A percentile compares a stretch with the other conserved stretches of the same genome.
Evolutionary conservation across 1,284 basidiomycete genomes (phyloP).

Genomic region (Tilletiopsis washingtonensis): DNA sequence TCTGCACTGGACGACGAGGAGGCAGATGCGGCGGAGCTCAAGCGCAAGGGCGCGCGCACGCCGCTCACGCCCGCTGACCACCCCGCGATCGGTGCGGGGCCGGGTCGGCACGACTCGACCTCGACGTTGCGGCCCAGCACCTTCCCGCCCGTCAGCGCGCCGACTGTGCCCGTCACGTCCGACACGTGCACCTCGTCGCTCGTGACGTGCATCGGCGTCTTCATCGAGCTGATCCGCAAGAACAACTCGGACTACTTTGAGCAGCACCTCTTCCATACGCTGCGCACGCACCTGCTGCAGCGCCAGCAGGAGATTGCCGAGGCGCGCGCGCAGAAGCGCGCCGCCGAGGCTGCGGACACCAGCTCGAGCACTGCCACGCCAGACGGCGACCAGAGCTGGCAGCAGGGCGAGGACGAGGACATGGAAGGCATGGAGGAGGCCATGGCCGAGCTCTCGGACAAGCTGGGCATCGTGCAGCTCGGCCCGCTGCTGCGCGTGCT

Average conservation of each 20-base stretch:
- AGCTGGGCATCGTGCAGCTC: constrained; percentile 89
- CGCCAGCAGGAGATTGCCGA: constrained; percentile 62
- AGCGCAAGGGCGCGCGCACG: not conserved
- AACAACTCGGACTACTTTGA: constrained; percentile 99
- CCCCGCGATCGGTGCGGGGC: constrained; percentile 12
- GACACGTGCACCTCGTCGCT: constrained; percentile 80
- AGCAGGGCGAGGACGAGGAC: constrained; percentile 42
- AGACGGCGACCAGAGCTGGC: constrained; percentile 6
- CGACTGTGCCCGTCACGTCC: constrained; percentile 41
- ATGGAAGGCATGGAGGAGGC: constrained; percentile 60
- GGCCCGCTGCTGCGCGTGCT: constrained; percentile 74
- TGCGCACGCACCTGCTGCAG: constrained; percentile 80
- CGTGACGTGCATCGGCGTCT: constrained; percentile 75
- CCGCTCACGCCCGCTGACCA: constrained; percentile 12
- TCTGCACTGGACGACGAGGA: constrained; percentile 42
- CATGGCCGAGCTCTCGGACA: constrained; percentile 76
- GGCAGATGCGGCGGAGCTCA: constrained; percentile 28
- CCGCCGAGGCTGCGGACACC: constrained; percentile 2
- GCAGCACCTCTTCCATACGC: constrained; percentile 91
- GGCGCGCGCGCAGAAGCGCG: constrained; percentile 14
- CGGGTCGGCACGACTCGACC: constrained; percentile 31
- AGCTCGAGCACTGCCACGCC: constrained; percentile 6
- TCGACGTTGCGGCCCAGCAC: constrained; percentile 30
- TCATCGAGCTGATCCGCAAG: constrained; percentile 93
- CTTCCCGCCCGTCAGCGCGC: constrained; percentile 27